Conservation (phyloP, 1,139 yeast genomes). For the Spathaspora jeffriesii region DNA sequence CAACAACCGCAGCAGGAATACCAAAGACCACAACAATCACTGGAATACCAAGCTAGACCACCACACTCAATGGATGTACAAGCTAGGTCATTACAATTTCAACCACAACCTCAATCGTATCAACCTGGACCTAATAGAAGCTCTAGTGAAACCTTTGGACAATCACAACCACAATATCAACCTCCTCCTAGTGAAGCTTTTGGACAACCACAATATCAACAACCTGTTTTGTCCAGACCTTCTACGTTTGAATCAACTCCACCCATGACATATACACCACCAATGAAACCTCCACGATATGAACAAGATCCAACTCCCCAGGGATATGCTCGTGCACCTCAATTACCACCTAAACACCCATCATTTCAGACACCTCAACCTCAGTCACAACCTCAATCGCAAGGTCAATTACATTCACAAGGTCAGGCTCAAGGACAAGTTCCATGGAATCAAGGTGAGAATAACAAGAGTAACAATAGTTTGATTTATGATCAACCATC, state of each 20-base stretch:
- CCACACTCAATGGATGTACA: no score
- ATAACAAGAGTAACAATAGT: constrained; percentile 12
- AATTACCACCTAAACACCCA: constrained; percentile 21
- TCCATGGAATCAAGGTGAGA: constrained; percentile 3
- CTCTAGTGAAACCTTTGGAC: not conserved
- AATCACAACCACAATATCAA: not conserved
- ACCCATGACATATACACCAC: constrained; percentile 6
- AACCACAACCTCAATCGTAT: not conserved
- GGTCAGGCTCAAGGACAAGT: constrained; percentile 10
- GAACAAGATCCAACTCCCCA: constrained; percentile 9
- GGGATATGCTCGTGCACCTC: constrained; percentile 16
- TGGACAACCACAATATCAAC: constrained; percentile 11
- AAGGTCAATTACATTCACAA: constrained; percentile 3
- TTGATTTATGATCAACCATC: constrained; percentile 51
- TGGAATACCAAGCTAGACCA: no score
- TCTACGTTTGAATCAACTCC: constrained; percentile 10
- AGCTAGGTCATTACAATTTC: not conserved
- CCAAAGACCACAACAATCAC: constrained; percentile 5
- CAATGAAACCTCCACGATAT: not conserved
- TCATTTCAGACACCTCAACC: constrained; percentile 6
- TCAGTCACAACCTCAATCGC: not conserved
- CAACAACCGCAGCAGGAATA: constrained; percentile 6
- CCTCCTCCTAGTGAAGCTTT: no score
- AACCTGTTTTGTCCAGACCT: constrained; percentile 3
- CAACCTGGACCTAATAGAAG: not conserved